phyloP scores from a whole-genome alignment of 1,284 basidiomycete genomes.

The Malassezia caprae region DNA sequence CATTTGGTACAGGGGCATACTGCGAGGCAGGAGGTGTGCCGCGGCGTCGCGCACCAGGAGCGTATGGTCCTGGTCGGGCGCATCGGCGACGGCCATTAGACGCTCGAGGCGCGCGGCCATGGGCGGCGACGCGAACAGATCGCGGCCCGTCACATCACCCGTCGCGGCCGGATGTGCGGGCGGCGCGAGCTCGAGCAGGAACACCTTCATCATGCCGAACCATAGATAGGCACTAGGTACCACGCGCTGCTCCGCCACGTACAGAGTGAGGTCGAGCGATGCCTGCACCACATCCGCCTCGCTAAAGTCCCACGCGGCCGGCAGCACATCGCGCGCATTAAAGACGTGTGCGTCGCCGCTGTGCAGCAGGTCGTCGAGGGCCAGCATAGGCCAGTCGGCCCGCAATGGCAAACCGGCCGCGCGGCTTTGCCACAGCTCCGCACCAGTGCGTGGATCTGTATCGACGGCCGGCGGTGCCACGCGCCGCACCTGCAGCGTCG shows the following conservation, averaged over 20 bases:
- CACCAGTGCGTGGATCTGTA: slow-evolving; percentile 31
- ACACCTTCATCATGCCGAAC: slow-evolving; percentile 79
- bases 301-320: slow-evolving; percentile 64
- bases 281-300: slow-evolving; percentile 69
- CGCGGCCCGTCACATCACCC: slow-evolving; percentile 48
- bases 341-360: slow-evolving; percentile 33
- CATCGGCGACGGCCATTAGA: slow-evolving; percentile 19
- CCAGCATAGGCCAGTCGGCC: slow-evolving; percentile 63
- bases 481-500: not conserved
- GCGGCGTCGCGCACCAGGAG: slow-evolving; percentile 34
- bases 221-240: slow-evolving; percentile 52
- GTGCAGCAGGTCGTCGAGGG: slow-evolving; percentile 67
- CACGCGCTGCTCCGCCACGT: slow-evolving; percentile 31
- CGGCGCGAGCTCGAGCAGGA: slow-evolving; percentile 62
- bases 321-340: slow-evolving; percentile 61
- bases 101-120: slow-evolving; percentile 52
- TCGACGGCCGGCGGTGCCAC: not conserved
- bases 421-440: slow-evolving; percentile 49
- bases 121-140: slow-evolving; percentile 62
- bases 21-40: slow-evolving; percentile 16
- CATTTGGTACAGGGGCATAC: slow-evolving; percentile 68
- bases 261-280: slow-evolving; percentile 56
- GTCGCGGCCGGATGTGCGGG: slow-evolving; percentile 17
- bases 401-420: slow-evolving; percentile 58
- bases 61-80: not conserved